Evolutionary conservation across 768 basidiomycete species (phyloP).

Genomic region (Lactarius deliciosus): DNA sequence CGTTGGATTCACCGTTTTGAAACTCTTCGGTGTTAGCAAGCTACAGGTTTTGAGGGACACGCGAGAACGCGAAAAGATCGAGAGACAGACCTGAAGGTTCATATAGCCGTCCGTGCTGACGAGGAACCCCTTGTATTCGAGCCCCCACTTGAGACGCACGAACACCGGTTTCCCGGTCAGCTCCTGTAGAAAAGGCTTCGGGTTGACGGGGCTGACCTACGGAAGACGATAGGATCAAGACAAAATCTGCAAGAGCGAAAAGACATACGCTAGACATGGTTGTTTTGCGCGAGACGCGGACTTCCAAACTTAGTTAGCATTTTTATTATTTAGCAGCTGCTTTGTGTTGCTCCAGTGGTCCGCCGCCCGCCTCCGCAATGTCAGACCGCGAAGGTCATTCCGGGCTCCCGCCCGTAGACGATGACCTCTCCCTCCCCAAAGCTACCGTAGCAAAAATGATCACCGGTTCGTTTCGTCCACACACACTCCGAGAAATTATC

Average conservation of each 20-base stretch:
- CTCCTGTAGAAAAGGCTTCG: slow-evolving; percentile 98
- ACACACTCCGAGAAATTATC: neutral
- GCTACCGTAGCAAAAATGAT: slow-evolving; percentile 99
- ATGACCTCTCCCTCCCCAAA: slow-evolving; percentile 93
- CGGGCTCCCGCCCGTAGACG: slow-evolving; percentile 67
- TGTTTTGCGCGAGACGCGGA: slow-evolving; percentile 43
- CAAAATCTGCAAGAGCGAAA: neutral
- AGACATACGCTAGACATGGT: slow-evolving; percentile 63
- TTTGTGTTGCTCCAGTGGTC: slow-evolving; percentile 1
- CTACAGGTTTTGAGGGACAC: slow-evolving; percentile 43
- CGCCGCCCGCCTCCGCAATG: slow-evolving; percentile 48
- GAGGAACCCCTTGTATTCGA: slow-evolving; percentile 98
- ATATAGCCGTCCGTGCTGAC: slow-evolving; percentile 99
- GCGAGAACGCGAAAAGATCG: slow-evolving; percentile 5
- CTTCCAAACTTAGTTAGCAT: slow-evolving; percentile 37
- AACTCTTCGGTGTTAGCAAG: slow-evolving; percentile 99
- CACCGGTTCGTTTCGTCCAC: slow-evolving; percentile 52
- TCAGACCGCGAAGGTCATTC: slow-evolving; percentile 86
- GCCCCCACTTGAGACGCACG: slow-evolving; percentile 97
- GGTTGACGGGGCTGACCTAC: slow-evolving; percentile 92
- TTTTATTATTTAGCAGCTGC: neutral
- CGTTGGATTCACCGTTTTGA: slow-evolving; percentile 93
- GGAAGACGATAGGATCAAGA: neutral
- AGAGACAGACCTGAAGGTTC: slow-evolving; percentile 84
- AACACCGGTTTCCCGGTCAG: slow-evolving; percentile 96